Conservation (phyloP, 768 basidiomycete genomes). For the Boletus sp. region DNA sequence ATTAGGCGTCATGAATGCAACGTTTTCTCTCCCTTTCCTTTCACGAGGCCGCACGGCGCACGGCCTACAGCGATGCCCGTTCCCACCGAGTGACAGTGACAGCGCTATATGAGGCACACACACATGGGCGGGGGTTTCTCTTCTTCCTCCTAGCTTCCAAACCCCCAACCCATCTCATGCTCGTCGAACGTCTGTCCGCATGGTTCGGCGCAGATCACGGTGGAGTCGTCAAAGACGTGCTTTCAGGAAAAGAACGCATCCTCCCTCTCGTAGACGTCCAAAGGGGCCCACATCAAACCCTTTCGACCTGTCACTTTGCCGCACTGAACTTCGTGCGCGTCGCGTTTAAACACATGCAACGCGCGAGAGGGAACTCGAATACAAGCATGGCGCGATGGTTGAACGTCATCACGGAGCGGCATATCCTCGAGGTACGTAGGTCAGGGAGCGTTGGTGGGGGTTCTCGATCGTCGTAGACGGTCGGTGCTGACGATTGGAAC, state of each 20-base stretch:
- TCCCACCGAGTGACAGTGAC: conserved; percentile 5
- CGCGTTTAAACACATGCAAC: conserved; percentile 33
- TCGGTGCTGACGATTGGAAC: conserved; percentile 1
- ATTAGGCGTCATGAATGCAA: conserved; percentile 16
- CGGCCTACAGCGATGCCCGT: neutral
- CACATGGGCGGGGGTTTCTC: neutral
- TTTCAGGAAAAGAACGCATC: conserved; percentile 38
- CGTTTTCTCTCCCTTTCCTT: conserved; percentile 5
- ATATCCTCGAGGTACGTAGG: conserved; percentile 21
- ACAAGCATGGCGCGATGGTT: conserved; percentile 11
- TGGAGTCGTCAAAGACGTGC: conserved; percentile 18
- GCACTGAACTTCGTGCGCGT: conserved; percentile 59
- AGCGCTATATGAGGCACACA: conserved; percentile 16
- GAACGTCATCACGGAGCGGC: conserved; percentile 10
- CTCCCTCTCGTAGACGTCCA: conserved; percentile 46
- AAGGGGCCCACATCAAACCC: conserved; percentile 40
- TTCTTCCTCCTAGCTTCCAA: neutral
- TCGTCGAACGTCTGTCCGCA: conserved; percentile 10
- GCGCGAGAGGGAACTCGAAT: neutral
- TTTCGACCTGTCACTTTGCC: conserved; percentile 59
- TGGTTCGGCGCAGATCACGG: conserved; percentile 12
- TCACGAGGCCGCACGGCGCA: conserved; percentile 12
- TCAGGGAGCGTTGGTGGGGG: neutral
- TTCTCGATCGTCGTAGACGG: neutral
- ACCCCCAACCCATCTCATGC: conserved; percentile 7